A percentile compares a stretch with the other conserved stretches of the same genome.
Evolutionary conservation across 139 green algal species (phyloP).

Genomic region (Chlamydomonas sphaeroides): DNA sequence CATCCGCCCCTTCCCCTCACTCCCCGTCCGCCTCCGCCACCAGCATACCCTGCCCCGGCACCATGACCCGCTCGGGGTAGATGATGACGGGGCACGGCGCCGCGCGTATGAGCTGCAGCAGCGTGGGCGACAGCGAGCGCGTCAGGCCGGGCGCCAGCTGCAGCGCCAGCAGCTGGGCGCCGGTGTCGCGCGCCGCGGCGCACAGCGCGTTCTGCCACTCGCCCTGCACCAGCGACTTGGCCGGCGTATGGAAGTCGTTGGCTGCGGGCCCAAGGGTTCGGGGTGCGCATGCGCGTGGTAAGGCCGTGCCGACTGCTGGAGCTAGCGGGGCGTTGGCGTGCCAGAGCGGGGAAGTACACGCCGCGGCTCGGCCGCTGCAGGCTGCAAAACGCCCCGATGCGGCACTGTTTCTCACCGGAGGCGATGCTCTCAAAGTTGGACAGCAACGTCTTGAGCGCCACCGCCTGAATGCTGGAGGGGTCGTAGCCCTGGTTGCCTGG

Average conservation of each 20-base stretch:
- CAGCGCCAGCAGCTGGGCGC: constrained; percentile 14
- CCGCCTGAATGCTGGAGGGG: constrained; percentile 15
- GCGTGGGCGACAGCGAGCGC: neutral
- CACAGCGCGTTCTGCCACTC: constrained; percentile 34
- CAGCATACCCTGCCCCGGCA: neutral
- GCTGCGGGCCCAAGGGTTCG: too few relatives aligned
- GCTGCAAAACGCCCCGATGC: too few relatives aligned
- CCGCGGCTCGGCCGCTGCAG: too few relatives aligned
- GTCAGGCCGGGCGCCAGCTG: constrained; percentile 22
- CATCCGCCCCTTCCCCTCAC: too few relatives aligned
- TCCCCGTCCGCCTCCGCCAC: neutral
- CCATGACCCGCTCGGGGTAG: constrained; percentile 25
- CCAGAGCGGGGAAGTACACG: too few relatives aligned
- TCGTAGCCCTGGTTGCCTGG: constrained; percentile 28
- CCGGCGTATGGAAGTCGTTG: constrained; percentile 33
- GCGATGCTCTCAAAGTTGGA: constrained; percentile 36
- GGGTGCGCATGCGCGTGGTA: too few relatives aligned
- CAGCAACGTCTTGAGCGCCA: constrained; percentile 40
- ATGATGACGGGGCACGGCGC: constrained; percentile 29
- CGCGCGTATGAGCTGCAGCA: constrained; percentile 29
- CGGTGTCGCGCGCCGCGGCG: constrained; percentile 11
- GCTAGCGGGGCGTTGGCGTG: too few relatives aligned
- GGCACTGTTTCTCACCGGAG: neutral
- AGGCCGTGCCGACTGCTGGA: too few relatives aligned
- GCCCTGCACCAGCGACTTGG: constrained; percentile 6